These are phyloP conservation scores for Huntiella decipiens DNA, from an alignment of 2,329 filamentous ascomycete genomes.

Conservation along the genomic window DNA sequence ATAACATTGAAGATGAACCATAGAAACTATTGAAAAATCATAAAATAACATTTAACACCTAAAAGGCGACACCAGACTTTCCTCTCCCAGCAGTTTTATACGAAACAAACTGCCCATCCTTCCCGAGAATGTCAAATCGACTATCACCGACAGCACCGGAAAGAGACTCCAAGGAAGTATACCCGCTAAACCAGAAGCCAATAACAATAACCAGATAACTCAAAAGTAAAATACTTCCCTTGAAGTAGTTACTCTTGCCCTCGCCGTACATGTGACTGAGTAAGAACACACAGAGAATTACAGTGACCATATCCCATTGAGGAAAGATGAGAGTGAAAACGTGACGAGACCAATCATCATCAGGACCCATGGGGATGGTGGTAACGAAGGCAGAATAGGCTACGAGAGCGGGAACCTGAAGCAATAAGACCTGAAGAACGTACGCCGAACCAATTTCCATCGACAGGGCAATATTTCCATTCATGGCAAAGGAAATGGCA, in stretches of 20 bases:
- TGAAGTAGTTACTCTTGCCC: conserved; percentile 99
- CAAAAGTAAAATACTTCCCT: conserved; percentile 83
- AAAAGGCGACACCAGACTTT: conserved; percentile 19
- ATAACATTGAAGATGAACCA: not conserved
- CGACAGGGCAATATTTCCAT: conserved; percentile 91
- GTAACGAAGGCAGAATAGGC: conserved; percentile 69
- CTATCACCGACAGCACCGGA: conserved; percentile 23
- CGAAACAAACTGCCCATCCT: conserved; percentile 29
- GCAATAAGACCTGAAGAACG: conserved; percentile 81
- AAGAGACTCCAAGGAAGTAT: conserved; percentile 18
- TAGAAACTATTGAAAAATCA: not conserved
- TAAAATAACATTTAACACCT: not conserved
- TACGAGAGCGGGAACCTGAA: conserved; percentile 86
- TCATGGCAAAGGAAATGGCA: conserved; percentile 98
- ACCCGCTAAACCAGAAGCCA: conserved; percentile 73
- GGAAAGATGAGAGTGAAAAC: conserved; percentile 84
- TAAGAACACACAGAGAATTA: conserved; percentile 88
- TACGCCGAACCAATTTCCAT: conserved; percentile 99
- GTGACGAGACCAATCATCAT: conserved; percentile 31
- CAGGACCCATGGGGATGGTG: conserved; percentile 17
- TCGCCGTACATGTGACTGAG: conserved; percentile 96
- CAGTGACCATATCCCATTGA: conserved; percentile 97
- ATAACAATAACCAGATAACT: conserved; percentile 83
- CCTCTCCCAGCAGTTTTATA: conserved; percentile 35
- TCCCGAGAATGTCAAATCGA: conserved; percentile 35